phyloP scores from a whole-genome alignment of 1,139 yeast genomes.

The Suhomyces choctaworum region DNA sequence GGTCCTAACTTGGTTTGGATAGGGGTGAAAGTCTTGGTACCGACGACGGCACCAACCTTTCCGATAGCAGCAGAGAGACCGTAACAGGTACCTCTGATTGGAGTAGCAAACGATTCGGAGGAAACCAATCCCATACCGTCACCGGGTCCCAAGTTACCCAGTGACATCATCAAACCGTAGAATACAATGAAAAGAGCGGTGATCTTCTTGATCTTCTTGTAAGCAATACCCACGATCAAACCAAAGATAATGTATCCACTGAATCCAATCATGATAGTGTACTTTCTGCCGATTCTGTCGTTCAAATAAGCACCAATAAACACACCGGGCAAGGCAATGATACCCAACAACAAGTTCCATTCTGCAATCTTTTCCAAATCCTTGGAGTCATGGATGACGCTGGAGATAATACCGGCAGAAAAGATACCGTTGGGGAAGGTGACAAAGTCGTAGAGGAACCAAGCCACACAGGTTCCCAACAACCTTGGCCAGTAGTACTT shows the following conservation, averaged over 20 bases:
- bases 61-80: conserved; percentile 52
- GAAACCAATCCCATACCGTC: conserved; percentile 69
- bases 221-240: conserved; percentile 57
- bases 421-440: conserved; percentile 68
- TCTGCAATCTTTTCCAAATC: conserved; percentile 51
- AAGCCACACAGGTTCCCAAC: conserved; percentile 57
- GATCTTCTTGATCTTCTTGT: conserved; percentile 46
- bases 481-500: conserved; percentile 57
- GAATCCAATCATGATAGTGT: conserved; percentile 59
- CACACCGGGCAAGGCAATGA: conserved; percentile 59
- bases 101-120: conserved; percentile 72
- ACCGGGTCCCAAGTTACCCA: conserved; percentile 79
- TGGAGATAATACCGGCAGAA: conserved; percentile 51
- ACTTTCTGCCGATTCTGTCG: conserved; percentile 57
- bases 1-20: conserved; percentile 33
- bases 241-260: conserved; percentile 61
- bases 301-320: conserved; percentile 55
- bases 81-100: conserved; percentile 67
- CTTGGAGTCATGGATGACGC: conserved; percentile 38
- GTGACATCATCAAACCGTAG: conserved; percentile 57
- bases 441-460: conserved; percentile 66
- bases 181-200: conserved; percentile 57
- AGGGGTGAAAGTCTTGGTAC: conserved; percentile 47
- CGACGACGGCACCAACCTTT: conserved; percentile 53
- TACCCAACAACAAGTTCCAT: conserved; percentile 57